phyloP scores from a whole-genome alignment of 2,329 filamentous ascomycete species.

The Leptodontidium sp. region DNA sequence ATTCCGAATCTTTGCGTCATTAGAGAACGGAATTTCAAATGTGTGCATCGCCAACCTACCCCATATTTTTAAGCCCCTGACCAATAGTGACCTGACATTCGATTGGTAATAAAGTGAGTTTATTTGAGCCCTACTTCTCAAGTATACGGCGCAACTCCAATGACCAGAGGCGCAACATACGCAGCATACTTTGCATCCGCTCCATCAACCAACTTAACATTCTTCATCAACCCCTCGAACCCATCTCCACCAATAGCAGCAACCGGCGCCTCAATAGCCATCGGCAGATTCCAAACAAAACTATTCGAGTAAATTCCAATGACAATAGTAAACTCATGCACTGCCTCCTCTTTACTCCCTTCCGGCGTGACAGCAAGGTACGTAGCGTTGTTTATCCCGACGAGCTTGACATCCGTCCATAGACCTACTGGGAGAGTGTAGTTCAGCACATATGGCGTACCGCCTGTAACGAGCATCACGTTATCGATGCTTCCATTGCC shows the following conservation, averaged over 20 bases:
- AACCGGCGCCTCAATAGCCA: conserved; percentile 40
- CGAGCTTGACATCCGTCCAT: conserved; percentile 49
- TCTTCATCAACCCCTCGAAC: conserved; percentile 36
- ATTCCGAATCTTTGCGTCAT: too few relatives aligned
- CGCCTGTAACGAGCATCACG: conserved; percentile 50
- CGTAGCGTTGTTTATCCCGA: conserved; percentile 49
- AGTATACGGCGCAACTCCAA: conserved; percentile 30
- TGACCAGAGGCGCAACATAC: conserved; percentile 27
- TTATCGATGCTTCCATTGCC: conserved; percentile 48
- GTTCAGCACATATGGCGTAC: conserved; percentile 51
- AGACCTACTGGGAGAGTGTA: conserved; percentile 50
- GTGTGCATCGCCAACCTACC: neutral
- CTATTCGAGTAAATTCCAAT: conserved; percentile 34
- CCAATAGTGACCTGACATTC: neutral
- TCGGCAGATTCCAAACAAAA: conserved; percentile 37
- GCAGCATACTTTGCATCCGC: conserved; percentile 33
- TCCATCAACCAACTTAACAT: conserved; percentile 34
- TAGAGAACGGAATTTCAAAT: too few relatives aligned
- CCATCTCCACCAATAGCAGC: conserved; percentile 34
- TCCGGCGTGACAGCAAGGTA: conserved; percentile 41
- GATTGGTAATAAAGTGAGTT: neutral
- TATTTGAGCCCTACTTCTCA: neutral
- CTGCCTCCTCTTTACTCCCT: conserved; percentile 21
- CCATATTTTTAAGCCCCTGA: neutral
- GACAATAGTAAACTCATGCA: conserved; percentile 36